Percentiles rank a stretch among this genome's conserved stretches.
phyloP scores from a whole-genome alignment of 2,329 filamentous ascomycete genomes.

The Didymella segeticola region DNA sequence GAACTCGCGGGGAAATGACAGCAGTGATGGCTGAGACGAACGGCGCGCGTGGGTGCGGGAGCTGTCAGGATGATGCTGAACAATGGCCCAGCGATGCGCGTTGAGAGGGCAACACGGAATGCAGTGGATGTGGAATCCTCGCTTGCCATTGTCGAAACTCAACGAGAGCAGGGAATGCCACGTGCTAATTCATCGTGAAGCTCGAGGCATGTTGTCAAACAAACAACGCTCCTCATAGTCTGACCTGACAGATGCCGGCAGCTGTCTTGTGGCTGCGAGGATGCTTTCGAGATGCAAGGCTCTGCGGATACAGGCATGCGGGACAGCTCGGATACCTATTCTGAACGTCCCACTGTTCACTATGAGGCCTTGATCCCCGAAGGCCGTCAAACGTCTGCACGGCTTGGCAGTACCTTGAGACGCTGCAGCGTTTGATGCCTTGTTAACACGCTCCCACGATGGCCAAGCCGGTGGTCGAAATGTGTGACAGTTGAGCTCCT shows the following conservation, averaged over 20 bases:
- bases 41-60: conserved; percentile 21
- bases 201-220: conserved; percentile 14
- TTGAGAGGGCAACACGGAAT: conserved; percentile 16
- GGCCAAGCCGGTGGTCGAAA: conserved; percentile 35
- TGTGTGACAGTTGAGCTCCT: conserved; percentile 27
- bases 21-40: conserved; percentile 33
- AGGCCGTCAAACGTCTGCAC: conserved; percentile 27
- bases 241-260: neutral
- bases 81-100: conserved; percentile 11
- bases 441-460: conserved; percentile 21
- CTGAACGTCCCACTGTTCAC: conserved; percentile 15
- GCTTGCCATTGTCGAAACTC: conserved; percentile 11
- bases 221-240: conserved; percentile 10
- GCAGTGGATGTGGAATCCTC: conserved; percentile 8
- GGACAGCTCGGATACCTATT: conserved; percentile 13
- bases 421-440: conserved; percentile 34
- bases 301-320: conserved; percentile 19
- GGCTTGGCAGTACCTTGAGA: conserved; percentile 29
- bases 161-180: conserved; percentile 4
- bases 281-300: neutral
- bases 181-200: conserved; percentile 9
- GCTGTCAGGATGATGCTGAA: conserved; percentile 20
- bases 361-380: conserved; percentile 9
- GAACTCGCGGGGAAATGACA: conserved; percentile 19
- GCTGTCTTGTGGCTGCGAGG: neutral